Conservation (phyloP, 1,284 basidiomycete genomes). For the Irpex sp. region DNA sequence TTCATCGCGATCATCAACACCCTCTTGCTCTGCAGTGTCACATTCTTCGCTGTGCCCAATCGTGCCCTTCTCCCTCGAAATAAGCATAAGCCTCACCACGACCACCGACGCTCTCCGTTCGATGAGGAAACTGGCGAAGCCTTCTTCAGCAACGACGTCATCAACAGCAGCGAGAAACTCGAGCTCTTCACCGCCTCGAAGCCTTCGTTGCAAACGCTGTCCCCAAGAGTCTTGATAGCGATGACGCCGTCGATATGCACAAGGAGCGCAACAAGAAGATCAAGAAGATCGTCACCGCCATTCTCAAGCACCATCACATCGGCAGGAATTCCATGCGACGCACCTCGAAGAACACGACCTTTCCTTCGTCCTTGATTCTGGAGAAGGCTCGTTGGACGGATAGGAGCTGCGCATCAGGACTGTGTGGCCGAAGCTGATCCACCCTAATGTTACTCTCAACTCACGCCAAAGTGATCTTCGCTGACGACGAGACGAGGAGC, state of each 20-base stretch:
- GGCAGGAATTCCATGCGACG: constrained; percentile 36
- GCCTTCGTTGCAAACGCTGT: constrained; percentile 19
- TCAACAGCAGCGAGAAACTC: constrained; percentile 9
- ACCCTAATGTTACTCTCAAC: constrained; percentile 46
- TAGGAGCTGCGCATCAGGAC: constrained; percentile 55
- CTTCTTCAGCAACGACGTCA: constrained; percentile 9
- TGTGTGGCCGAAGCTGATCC: constrained; percentile 24
- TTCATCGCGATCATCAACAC: constrained; percentile 8
- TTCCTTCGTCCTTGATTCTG: constrained; percentile 53
- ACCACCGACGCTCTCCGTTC: neutral
- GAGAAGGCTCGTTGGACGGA: constrained; percentile 48
- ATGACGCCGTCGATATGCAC: constrained; percentile 32
- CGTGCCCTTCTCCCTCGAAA: constrained; percentile 26
- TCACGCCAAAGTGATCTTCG: constrained; percentile 45
- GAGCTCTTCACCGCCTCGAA: constrained; percentile 20
- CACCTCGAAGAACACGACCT: constrained; percentile 58
- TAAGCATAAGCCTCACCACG: constrained; percentile 10
- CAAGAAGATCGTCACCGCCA: constrained; percentile 50
- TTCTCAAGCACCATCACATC: constrained; percentile 66
- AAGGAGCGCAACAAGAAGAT: constrained; percentile 47
- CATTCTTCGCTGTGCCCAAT: constrained; percentile 53
- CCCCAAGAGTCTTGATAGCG: constrained; percentile 1
- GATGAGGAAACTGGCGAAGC: constrained; percentile 3
- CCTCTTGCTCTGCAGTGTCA: constrained; percentile 35
- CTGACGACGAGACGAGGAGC: constrained; percentile 47